Evolutionary conservation across 164 flowering plant genomes (phyloP), one percentile per base, ranked within the genome.

Genomic region (Piper longum): DNA sequence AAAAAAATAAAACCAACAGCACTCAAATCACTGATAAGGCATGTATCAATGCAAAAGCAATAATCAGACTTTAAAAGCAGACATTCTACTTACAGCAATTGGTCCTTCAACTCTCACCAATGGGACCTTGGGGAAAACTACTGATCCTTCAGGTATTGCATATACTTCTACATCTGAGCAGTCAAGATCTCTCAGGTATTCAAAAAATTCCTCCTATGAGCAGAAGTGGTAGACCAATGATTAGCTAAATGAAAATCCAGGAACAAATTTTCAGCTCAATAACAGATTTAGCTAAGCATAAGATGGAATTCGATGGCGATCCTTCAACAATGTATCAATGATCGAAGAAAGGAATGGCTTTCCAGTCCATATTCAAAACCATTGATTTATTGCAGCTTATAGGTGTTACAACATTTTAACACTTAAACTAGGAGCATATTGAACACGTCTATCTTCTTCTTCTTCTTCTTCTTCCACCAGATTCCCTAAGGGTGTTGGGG

Each of bases 81-180:
- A 16, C n/a, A 55, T 16, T 17, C 6, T 48, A 90, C 98, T 86
- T 70, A 95, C 99, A 62, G 93, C 88, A 64, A 87, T 58, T 54
- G 98, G 95, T 43, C 99, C 99, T 83, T 86, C 96, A 74, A 95
- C 74, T 73, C 97, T 86, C 77, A 95, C 16, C 61, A 95, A 76
- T 40, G 99, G 99, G 43, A 89, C 84, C 76, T 86, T 87, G 14
- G 99, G 99, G 66, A 91, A 95, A 70, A 91, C 98, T 77, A 83
- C 91, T 4, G 89, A 78, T 59, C 99, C 99, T 78, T 95, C 99
- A 43, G 91, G 54, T 74, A 86, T 64, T 66, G 96, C 80, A 82
- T 85, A 81, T 58, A 95, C 89, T 80, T 89, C 96, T 71, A 95
- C 84, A 67, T 85, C 91, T 56, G 97, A 87, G 72, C 99, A 91